Percentiles rank a stretch among this genome's conserved stretches.
phyloP scores from a whole-genome alignment of 441 rosid genomes.

The Gossypium davidsonii region DNA sequence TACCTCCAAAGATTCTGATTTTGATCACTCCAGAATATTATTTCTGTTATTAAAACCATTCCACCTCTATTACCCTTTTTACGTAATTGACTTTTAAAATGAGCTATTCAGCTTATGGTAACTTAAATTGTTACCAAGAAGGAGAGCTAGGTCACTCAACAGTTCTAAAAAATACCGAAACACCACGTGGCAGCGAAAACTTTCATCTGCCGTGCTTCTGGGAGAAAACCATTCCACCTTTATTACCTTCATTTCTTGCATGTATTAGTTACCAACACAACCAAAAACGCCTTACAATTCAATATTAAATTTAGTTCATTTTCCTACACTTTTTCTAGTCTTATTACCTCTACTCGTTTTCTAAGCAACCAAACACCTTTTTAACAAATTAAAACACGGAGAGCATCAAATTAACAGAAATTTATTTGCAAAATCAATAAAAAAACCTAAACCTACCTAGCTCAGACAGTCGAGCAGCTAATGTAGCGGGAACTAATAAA shows the following conservation, averaged over 20 bases:
- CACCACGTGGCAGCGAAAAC: neutral
- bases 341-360: constrained; percentile 1
- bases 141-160: neutral
- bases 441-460: constrained; percentile 6
- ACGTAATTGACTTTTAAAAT: neutral
- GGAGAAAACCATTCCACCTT: too few relatives aligned
- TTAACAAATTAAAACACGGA: neutral
- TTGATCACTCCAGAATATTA: neutral
- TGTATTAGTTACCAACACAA: neutral
- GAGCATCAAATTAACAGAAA: neutral
- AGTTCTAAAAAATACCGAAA: neutral
- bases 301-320: neutral
- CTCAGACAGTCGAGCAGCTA: neutral
- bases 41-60: neutral
- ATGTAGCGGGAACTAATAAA: neutral
- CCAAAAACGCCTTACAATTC: neutral
- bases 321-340: neutral
- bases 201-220: neutral
- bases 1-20: neutral
- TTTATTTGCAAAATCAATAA: neutral
- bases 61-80: neutral
- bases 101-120: constrained; percentile 1
- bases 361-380: constrained; percentile 2
- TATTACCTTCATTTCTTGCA: neutral
- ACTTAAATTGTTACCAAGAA: neutral